These are phyloP conservation scores for Fragilaria crotonensis DNA, from an alignment of 108 stramenopile species.

Conservation along the genomic window DNA sequence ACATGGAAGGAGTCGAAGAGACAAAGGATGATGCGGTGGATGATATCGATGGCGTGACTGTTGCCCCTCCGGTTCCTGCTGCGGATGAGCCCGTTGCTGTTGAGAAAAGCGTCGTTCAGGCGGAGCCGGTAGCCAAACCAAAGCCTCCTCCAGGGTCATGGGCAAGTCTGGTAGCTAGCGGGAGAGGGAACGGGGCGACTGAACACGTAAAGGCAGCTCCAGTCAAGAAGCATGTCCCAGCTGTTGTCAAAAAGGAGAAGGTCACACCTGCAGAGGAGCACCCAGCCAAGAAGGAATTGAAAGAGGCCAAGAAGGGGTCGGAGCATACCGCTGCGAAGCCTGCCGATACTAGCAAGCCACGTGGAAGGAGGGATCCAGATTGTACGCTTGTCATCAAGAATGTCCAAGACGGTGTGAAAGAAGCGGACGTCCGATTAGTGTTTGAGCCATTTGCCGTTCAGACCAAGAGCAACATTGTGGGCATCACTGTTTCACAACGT, in stretches of 20 bases:
- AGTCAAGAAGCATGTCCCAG: constrained; percentile 14
- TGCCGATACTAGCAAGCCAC: constrained; percentile 11
- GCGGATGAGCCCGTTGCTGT: not conserved
- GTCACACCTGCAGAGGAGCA: constrained; percentile 5
- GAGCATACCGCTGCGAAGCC: constrained; percentile 7
- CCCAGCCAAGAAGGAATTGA: constrained; percentile 1
- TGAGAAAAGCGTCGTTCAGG: constrained; percentile 13
- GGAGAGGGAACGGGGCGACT: constrained; percentile 22
- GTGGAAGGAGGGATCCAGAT: constrained; percentile 54
- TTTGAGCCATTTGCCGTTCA: constrained; percentile 64
- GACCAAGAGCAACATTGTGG: constrained; percentile 55
- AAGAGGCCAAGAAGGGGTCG: constrained; percentile 1
- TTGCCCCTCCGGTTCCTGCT: not conserved
- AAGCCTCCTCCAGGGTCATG: constrained; percentile 66
- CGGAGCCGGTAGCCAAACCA: constrained; percentile 16
- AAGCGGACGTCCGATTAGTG: constrained; percentile 58
- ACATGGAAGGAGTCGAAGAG: constrained; percentile 3
- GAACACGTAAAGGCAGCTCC: constrained; percentile 9
- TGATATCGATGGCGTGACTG: constrained; percentile 25
- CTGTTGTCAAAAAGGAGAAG: constrained; percentile 6
- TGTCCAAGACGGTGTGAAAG: constrained; percentile 57
- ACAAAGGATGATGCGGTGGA: constrained; percentile 23
- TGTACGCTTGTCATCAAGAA: constrained; percentile 80
- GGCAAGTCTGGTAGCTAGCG: constrained; percentile 74
- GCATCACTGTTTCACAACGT: constrained; percentile 63